Conservation (phyloP, 2,329 filamentous ascomycete species). For the Colletotrichum sp. region DNA sequence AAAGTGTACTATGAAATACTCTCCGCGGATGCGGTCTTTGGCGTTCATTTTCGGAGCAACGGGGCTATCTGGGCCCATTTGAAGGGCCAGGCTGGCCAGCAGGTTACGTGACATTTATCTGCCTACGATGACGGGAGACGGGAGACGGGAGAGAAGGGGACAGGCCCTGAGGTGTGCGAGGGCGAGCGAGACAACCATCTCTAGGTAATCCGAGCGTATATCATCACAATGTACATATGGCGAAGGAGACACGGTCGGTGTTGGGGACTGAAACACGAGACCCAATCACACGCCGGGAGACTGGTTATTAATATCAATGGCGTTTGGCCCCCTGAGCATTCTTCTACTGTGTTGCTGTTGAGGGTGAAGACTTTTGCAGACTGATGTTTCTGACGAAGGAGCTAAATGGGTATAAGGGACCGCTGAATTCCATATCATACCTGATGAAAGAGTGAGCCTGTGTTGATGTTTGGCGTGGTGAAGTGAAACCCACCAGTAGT, state of each 20-base stretch:
- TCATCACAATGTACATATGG: constrained; percentile 16
- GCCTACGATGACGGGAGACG: neutral
- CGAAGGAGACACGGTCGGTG: neutral
- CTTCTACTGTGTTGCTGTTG: neutral
- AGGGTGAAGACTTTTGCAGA: neutral
- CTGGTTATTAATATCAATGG: neutral
- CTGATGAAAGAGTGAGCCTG: constrained; percentile 37
- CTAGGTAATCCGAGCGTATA: constrained; percentile 17
- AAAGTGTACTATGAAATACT: constrained; percentile 18
- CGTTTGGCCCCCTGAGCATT: neutral
- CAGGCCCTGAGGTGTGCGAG: neutral
- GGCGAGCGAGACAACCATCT: neutral
- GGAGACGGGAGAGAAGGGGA: neutral
- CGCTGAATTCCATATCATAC: constrained; percentile 82
- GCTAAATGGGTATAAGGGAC: constrained; percentile 67
- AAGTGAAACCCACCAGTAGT: constrained; percentile 71
- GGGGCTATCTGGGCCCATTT: neutral
- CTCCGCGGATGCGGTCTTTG: constrained; percentile 1
- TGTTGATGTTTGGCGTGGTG: neutral
- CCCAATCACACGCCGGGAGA: constrained; percentile 3
- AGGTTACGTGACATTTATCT: neutral
- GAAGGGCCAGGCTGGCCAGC: neutral
- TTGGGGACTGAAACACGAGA: neutral
- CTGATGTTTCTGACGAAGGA: constrained; percentile 56
- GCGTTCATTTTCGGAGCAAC: constrained; percentile 11